Conservation (phyloP, 768 basidiomycete genomes). For the Tubosaeta sp. region DNA sequence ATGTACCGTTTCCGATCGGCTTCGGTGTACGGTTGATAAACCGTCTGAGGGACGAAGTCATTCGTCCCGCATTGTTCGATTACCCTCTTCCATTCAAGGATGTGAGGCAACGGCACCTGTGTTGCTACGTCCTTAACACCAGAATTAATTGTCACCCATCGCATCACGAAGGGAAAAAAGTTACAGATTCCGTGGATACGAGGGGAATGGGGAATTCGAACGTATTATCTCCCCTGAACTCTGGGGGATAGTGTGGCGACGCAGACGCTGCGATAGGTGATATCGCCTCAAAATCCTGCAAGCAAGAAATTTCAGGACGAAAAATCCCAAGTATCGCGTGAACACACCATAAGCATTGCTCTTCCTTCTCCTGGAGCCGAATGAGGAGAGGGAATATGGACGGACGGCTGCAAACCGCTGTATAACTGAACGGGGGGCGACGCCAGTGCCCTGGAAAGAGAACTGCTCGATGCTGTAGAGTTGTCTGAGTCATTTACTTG, state of each 20-base stretch:
- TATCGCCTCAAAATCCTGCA: slow-evolving; percentile 10
- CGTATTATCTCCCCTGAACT: background rate
- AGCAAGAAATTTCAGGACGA: background rate
- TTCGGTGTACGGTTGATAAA: slow-evolving; percentile 74
- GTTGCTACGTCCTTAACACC: slow-evolving; percentile 19
- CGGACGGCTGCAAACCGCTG: background rate
- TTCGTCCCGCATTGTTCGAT: slow-evolving; percentile 26
- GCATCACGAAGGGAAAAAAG: background rate
- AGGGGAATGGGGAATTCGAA: background rate
- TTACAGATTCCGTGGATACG: slow-evolving; percentile 11
- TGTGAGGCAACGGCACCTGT: slow-evolving; percentile 21
- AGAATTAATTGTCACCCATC: background rate
- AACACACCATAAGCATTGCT: slow-evolving; percentile 10
- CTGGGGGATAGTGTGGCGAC: slow-evolving; percentile 2
- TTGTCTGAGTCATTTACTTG: slow-evolving; percentile 7
- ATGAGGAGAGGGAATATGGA: slow-evolving; percentile 7
- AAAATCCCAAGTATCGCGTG: background rate
- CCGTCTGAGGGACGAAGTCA: slow-evolving; percentile 63
- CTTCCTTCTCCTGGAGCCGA: slow-evolving; percentile 6
- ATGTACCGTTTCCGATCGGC: slow-evolving; percentile 76
- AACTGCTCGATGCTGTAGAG: slow-evolving; percentile 17
- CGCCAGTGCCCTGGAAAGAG: background rate
- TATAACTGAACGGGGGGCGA: slow-evolving; percentile 9
- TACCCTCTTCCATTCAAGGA: slow-evolving; percentile 25
- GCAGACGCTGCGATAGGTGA: slow-evolving; percentile 13